phyloP scores from a whole-genome alignment of 345 rosid genomes.

The Bruguiera parviflora region DNA sequence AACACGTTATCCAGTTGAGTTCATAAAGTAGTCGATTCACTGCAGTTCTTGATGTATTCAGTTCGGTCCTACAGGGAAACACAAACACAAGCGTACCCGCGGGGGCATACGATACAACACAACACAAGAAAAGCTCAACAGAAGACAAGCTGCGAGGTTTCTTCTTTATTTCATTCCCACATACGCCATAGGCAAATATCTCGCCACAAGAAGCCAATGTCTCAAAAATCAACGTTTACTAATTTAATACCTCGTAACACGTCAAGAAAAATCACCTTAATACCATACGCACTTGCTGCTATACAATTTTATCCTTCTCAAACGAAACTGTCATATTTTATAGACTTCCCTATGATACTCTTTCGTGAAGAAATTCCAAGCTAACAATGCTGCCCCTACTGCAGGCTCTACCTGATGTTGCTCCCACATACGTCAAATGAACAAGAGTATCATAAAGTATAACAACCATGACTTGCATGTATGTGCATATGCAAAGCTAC shows the following conservation, averaged over 20 bases:
- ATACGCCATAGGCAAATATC: background rate
- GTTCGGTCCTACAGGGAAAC: too few species aligned
- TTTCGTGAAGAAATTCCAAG: slow-evolving; percentile 45
- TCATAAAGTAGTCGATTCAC: too few species aligned
- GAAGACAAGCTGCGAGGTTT: too few species aligned
- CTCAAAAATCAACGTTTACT: background rate
- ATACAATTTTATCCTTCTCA: background rate
- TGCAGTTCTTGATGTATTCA: too few species aligned
- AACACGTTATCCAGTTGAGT: too few species aligned
- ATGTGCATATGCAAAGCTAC: too few species aligned
- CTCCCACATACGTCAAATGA: background rate
- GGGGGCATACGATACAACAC: too few species aligned
- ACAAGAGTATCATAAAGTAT: background rate
- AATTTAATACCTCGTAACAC: background rate
- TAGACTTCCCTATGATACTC: slow-evolving; percentile 9
- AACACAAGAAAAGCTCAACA: too few species aligned
- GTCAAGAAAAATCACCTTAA: background rate
- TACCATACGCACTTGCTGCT: slow-evolving; percentile 4
- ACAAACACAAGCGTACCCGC: too few species aligned
- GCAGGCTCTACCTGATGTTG: slow-evolving; percentile 64
- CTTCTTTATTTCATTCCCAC: too few species aligned
- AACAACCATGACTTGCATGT: background rate
- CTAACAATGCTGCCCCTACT: slow-evolving; percentile 67
- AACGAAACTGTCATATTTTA: slow-evolving; percentile 5
- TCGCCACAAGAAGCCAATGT: background rate